These are phyloP conservation scores for Zasmidium angulare DNA, from an alignment of 2,329 filamentous ascomycete genomes.

Conservation along the genomic window DNA sequence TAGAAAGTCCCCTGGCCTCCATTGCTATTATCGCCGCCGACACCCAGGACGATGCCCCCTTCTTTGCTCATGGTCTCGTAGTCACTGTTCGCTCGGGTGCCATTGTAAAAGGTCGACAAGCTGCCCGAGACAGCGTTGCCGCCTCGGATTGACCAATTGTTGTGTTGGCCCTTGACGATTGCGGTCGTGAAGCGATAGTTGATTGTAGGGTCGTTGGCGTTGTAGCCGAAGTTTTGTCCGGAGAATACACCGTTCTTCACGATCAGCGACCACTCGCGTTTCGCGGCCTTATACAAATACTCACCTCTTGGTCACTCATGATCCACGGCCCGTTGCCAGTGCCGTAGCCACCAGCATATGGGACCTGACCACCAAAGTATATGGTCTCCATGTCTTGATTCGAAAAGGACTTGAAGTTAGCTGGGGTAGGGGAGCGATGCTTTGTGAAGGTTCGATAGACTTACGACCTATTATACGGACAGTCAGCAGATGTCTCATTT, in stretches of 20 bases:
- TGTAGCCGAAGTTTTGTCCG: constrained; percentile 47
- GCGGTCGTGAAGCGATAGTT: constrained; percentile 58
- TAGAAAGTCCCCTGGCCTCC: constrained; percentile 55
- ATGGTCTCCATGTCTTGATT: constrained; percentile 72
- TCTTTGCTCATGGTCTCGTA: constrained; percentile 65
- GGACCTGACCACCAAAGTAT: constrained; percentile 55
- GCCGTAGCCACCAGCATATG: constrained; percentile 56
- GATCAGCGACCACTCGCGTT: too few species aligned
- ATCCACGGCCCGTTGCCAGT: constrained; percentile 62
- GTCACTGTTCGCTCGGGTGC: constrained; percentile 52
- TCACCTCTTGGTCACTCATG: constrained; percentile 69
- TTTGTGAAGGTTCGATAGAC: too few species aligned
- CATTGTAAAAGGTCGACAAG: constrained; percentile 60
- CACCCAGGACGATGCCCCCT: constrained; percentile 64
- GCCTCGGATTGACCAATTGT: constrained; percentile 60
- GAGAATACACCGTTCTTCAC: constrained; percentile 67
- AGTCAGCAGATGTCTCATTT: too few species aligned
- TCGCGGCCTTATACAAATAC: too few species aligned
- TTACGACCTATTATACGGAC: too few species aligned
- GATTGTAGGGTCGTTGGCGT: constrained; percentile 54
- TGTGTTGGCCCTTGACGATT: constrained; percentile 55
- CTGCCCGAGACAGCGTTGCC: constrained; percentile 55
- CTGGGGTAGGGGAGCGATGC: constrained; percentile 57
- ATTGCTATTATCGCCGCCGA: constrained; percentile 64
- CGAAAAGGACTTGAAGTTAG: too few species aligned